Evolutionary conservation across 371 early-diverging fungal species (phyloP).

Genomic region (Mortierella sp.): DNA sequence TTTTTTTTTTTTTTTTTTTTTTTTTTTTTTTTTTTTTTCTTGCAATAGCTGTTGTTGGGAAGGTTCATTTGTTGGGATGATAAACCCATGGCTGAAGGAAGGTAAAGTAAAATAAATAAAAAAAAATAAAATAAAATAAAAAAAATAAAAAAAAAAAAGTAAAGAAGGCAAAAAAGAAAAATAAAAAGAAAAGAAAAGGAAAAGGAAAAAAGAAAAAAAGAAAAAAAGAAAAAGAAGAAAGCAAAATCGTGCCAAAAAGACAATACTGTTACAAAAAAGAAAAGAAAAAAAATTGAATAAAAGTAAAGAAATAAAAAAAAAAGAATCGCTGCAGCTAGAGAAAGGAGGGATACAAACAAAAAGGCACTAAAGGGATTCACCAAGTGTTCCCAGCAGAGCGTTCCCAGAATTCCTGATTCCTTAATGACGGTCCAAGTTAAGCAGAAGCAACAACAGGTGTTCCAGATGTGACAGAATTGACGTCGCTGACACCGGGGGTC

Average conservation of each 20-base stretch:
- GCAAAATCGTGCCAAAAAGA: neutral
- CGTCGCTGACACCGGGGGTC: neutral
- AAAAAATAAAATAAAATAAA: neutral
- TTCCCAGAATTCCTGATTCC: too few species aligned
- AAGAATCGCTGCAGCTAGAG: neutral
- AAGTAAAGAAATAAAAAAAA: neutral
- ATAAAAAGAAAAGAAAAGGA: neutral
- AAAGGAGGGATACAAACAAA: neutral
- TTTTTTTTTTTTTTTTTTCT: neutral
- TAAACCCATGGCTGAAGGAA: too few species aligned
- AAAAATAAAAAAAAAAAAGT: slow-evolving; percentile 3
- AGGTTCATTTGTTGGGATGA: too few species aligned
- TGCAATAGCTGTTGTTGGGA: neutral
- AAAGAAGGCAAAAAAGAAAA: neutral
- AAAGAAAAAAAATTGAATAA: slow-evolving; percentile 1
- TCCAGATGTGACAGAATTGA: too few species aligned
- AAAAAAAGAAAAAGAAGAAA: neutral
- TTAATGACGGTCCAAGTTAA: too few species aligned
- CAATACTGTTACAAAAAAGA: slow-evolving; percentile 9
- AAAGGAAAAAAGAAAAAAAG: neutral
- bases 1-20: too few species aligned
- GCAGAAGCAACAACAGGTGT: too few species aligned
- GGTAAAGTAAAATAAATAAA: slow-evolving; percentile 10
- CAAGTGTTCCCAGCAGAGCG: too few species aligned
- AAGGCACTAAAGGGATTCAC: neutral